phyloP scores from a whole-genome alignment of 1,284 basidiomycete genomes.

The Calocybe gambosa region DNA sequence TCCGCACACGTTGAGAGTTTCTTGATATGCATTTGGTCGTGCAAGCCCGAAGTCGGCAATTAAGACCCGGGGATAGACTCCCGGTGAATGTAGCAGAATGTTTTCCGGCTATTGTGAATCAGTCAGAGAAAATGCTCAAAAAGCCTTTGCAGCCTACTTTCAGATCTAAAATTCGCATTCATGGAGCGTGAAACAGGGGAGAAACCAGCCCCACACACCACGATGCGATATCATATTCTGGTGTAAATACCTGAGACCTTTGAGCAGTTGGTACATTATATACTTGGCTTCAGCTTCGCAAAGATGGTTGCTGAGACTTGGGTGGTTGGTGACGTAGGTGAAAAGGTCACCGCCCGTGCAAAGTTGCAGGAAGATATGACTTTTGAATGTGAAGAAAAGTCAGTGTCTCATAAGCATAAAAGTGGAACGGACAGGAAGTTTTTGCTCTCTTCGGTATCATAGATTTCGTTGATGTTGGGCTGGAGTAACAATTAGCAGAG shows the following conservation, averaged over 20 bases:
- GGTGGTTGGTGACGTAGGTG: conserved; percentile 66
- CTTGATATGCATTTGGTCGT: conserved; percentile 70
- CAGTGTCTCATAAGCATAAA: not conserved
- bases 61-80: conserved; percentile 74
- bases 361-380: conserved; percentile 72
- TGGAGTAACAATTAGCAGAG: conserved; percentile 22
- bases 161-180: conserved; percentile 43
- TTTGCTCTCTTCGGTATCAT: conserved; percentile 59
- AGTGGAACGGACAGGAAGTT: conserved; percentile 46
- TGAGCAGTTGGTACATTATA: conserved; percentile 74
- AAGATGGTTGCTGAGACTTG: conserved; percentile 43
- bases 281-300: conserved; percentile 80
- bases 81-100: conserved; percentile 68
- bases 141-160: conserved; percentile 42
- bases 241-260: conserved; percentile 72
- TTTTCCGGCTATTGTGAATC: conserved; percentile 66
- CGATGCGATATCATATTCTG: conserved; percentile 72
- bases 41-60: conserved; percentile 87
- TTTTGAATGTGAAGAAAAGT: conserved; percentile 20
- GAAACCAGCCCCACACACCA: conserved; percentile 38
- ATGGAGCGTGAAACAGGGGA: not conserved
- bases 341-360: conserved; percentile 77
- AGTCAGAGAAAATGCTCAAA: not conserved
- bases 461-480: conserved; percentile 79
- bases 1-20: conserved; percentile 75